Evolutionary conservation across 2,329 filamentous ascomycete genomes (phyloP).

Genomic region (Clarireedia sp.): DNA sequence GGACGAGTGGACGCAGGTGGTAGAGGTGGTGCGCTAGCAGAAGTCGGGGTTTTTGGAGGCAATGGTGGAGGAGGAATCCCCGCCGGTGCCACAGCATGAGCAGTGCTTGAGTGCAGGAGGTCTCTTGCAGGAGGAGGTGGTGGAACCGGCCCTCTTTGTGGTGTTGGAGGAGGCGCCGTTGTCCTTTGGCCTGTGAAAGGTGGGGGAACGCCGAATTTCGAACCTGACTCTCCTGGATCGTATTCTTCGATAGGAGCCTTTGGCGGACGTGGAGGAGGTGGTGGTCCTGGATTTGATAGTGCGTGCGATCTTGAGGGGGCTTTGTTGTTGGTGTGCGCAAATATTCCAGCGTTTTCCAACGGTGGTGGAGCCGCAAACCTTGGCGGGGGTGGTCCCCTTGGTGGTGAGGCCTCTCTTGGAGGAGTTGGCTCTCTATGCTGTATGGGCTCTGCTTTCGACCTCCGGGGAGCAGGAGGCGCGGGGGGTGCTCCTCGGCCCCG

Average conservation of each 20-base stretch:
- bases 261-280: constrained; percentile 59
- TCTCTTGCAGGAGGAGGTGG: constrained; percentile 51
- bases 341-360: constrained; percentile 83
- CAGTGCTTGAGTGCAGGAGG: constrained; percentile 42
- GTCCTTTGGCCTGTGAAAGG: constrained; percentile 62
- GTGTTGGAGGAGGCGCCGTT: constrained; percentile 65
- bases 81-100: constrained; percentile 32
- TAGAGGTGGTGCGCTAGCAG: constrained; percentile 38
- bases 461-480: constrained; percentile 53
- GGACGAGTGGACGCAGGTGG: constrained; percentile 45
- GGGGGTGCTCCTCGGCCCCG: constrained; percentile 36
- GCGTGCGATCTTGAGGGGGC: constrained; percentile 38
- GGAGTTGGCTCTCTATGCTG: constrained; percentile 43
- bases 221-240: constrained; percentile 35
- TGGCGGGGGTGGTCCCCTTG: constrained; percentile 49
- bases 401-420: constrained; percentile 64
- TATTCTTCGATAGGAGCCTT: constrained; percentile 66
- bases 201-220: constrained; percentile 70
- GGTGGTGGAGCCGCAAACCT: constrained; percentile 82
- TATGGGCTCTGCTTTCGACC: constrained; percentile 41
- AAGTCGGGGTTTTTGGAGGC: constrained; percentile 38
- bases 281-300: constrained; percentile 51
- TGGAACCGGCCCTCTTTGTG: constrained; percentile 61
- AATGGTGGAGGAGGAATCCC: constrained; percentile 32
- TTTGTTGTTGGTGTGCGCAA: constrained; percentile 49